Evolutionary conservation across 2,329 filamentous ascomycete genomes (phyloP).

Genomic region (Monosporascus sp.): DNA sequence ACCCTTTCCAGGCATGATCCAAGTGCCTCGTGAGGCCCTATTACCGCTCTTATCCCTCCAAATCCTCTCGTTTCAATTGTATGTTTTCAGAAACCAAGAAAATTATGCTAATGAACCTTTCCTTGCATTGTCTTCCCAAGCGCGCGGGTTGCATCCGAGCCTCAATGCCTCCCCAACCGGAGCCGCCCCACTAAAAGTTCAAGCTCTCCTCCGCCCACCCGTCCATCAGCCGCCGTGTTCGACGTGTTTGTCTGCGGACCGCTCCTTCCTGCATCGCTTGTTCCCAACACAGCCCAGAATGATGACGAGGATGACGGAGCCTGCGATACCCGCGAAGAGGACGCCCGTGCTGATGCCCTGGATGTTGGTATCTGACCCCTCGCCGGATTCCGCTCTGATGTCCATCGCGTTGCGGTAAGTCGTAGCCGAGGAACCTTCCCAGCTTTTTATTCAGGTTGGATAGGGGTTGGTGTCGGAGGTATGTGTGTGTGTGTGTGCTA

Average conservation of each 20-base stretch:
- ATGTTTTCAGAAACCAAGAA: too few relatives aligned
- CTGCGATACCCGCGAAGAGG: conserved; percentile 29
- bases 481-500: background rate
- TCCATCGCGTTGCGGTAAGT: background rate
- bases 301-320: conserved; percentile 26
- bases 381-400: background rate
- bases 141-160: too few relatives aligned
- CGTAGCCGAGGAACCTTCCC: background rate
- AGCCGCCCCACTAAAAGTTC: background rate
- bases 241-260: background rate
- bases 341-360: conserved; percentile 24
- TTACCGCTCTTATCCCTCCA: too few relatives aligned
- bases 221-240: background rate
- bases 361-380: background rate
- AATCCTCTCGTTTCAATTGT: too few relatives aligned
- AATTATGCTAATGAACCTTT: too few relatives aligned
- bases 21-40: too few relatives aligned
- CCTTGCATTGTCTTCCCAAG: too few relatives aligned
- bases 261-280: background rate
- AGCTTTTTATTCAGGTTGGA: background rate
- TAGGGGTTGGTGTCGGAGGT: background rate
- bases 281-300: conserved; percentile 13
- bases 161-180: background rate
- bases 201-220: background rate
- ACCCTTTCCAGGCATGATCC: too few relatives aligned